Conservation (phyloP, 306 rosid species). For the Cucurbita argyrosperma region DNA sequence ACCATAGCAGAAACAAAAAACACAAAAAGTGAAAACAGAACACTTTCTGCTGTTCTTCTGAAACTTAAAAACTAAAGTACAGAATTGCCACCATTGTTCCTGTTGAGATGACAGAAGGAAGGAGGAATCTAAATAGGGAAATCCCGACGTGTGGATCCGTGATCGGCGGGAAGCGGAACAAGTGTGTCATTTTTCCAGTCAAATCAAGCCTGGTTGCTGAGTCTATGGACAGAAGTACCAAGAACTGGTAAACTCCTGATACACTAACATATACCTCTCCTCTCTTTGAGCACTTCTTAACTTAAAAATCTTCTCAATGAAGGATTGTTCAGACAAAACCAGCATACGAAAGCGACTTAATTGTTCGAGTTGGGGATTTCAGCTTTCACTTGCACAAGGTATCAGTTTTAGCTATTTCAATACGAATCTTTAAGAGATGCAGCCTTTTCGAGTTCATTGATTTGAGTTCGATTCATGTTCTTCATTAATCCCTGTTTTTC, state of each 20-base stretch:
- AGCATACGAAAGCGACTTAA: constrained; percentile 34
- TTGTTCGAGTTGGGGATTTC: constrained; percentile 51
- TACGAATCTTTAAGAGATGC: neutral
- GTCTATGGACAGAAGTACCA: constrained; percentile 36
- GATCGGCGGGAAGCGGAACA: constrained; percentile 19
- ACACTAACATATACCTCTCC: neutral
- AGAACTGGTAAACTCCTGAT: constrained; percentile 32
- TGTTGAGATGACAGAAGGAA: constrained; percentile 12
- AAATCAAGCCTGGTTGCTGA: constrained; percentile 33
- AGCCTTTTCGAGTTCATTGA: neutral
- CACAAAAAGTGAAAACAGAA: neutral
- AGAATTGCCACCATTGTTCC: constrained; percentile 11
- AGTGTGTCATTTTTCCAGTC: constrained; percentile 28
- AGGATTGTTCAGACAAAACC: constrained; percentile 43
- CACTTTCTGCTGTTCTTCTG: neutral
- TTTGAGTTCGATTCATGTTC: neutral
- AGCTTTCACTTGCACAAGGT: constrained; percentile 84
- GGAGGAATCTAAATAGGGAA: constrained; percentile 20
- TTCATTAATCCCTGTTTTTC: neutral
- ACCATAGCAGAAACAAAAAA: neutral
- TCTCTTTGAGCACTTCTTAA: neutral
- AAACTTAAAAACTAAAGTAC: constrained; percentile 13
- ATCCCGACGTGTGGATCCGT: constrained; percentile 6
- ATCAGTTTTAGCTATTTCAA: neutral
- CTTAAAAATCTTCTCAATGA: constrained; percentile 9